Evolutionary conservation across 2,329 filamentous ascomycete species (phyloP), one percentile per base, ranked within the genome.

Genomic region (Xylariaceae sp.): DNA sequence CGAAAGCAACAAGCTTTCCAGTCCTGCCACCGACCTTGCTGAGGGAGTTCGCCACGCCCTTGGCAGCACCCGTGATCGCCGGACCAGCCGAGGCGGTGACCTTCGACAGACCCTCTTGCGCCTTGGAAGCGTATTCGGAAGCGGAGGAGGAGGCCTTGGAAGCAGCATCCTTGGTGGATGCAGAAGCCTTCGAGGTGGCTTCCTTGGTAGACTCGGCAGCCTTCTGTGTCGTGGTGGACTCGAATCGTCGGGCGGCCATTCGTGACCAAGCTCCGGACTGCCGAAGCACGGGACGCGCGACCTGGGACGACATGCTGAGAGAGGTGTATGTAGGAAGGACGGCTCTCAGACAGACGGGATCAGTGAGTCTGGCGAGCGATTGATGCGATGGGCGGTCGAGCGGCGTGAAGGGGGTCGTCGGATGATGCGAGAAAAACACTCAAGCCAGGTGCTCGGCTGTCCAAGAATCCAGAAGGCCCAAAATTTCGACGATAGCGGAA

Each of bases 21-120:
- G 88, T 90, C 58, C 86, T 81, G 60, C 91, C 91, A 60, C 89
- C 90, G 63, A 90, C 76, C 69, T 81, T 85, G 64, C 80, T 74
- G 55, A 95, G 69, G 43, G 85, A 81, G 61, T 71, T 78, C 53
- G 74, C 70, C 53, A 84, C 69, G 42, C 80, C 78, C 62, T 80
- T 79, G 43, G 85, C 86, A 55, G 85, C 87, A 62, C 79, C 83
- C 55, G 78, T 76, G 57, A 94, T 74, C 47, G 83, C 87, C 47
- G 87, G 83, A 43, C 87, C 87, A 56, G 89, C 90, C 40, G 87
- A 82, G 57, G 85, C 83, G 51, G 84, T 76, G 59, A 93, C 90
- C 62, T 83, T 82, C 57, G 86, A 88, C 41, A 96, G 79, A 51
- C 89, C 89, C 70, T 95, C 77, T 52, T 83, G 78, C 44, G 89